Conservation (phyloP, 1,284 basidiomycete genomes). For the Sporisorium reilianum region DNA sequence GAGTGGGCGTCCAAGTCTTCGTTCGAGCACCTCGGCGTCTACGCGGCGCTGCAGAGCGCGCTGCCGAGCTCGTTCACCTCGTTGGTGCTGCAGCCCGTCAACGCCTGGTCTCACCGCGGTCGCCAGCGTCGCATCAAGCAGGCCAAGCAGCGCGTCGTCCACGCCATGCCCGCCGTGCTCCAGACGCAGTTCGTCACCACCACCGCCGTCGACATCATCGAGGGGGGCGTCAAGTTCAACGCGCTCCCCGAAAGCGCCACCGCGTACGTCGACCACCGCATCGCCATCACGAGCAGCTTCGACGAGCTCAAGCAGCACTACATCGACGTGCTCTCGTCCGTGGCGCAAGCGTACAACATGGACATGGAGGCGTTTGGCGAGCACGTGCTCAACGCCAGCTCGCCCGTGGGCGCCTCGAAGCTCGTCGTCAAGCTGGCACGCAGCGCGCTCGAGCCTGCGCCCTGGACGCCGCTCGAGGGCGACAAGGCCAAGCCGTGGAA, state of each 20-base stretch:
- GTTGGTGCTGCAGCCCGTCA: conserved; percentile 24
- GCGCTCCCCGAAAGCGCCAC: conserved; percentile 75
- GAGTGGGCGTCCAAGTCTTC: conserved; percentile 51
- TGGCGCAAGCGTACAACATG: conserved; percentile 72
- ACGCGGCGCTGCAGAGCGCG: conserved; percentile 22
- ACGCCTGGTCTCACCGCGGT: conserved; percentile 37
- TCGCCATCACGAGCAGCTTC: conserved; percentile 74
- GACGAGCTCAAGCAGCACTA: conserved; percentile 72
- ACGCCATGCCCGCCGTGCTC: conserved; percentile 41
- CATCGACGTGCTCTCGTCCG: conserved; percentile 71
- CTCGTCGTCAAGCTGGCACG: conserved; percentile 71
- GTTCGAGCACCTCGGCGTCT: conserved; percentile 24
- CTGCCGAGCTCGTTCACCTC: conserved; percentile 35
- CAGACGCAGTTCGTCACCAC: conserved; percentile 76
- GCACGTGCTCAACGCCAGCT: conserved; percentile 16
- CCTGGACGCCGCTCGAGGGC: conserved; percentile 72
- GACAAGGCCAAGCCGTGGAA: conserved; percentile 71
- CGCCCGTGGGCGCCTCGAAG: conserved; percentile 18
- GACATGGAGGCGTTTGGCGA: conserved; percentile 70
- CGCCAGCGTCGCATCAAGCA: conserved; percentile 32
- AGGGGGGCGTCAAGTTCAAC: conserved; percentile 78
- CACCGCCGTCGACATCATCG: conserved; percentile 78
- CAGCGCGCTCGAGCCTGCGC: conserved; percentile 75
- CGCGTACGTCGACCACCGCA: conserved; percentile 76
- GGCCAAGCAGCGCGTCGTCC: conserved; percentile 24